Base-by-base conservation (phyloP, 2,329 filamentous ascomycete genomes). In the Acrodontium crateriforme region DNA sequence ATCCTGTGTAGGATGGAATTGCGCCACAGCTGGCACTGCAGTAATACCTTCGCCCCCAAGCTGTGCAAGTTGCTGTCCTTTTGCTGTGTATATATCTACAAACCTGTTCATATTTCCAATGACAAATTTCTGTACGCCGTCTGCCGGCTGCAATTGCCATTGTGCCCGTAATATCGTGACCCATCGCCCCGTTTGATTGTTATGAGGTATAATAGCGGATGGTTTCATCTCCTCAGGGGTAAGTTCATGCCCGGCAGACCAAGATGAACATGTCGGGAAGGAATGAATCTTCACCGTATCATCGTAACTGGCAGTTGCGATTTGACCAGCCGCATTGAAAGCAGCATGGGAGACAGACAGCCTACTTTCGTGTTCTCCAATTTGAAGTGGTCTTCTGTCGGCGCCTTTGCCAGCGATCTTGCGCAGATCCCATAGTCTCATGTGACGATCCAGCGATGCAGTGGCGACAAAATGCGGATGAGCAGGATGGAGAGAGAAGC, bases 161-260 rank as follows among this genome's bases (percentile, higher is more conserved):
- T 93, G 83, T 52, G 89, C 67, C 66, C 91, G 49, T 65, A 78
- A 59, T 43, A 75, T 93, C 0, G 83, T 92, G 0, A 94, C 84
- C 83, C 83, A 94, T 30, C 85, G 68, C 0, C 87, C 89, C 0
- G 85, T 95, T 58, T 98, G 89, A 47, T 93, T 94, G 48, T 98
- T 98, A 47, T 98, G 89, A 8, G 65, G 65, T 1, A 95, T 69
- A 2, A 71, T 60, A 1, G 74, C 67, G 0, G 65, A 59, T 0
- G 87, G 85, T 36, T 71, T 59, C 67, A 93, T 79, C 6, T 70
- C 63, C 9, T 65, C 55, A 1, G 73, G 65, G 0, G 56, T 52
- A 8, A 92, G 52, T 2, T 67, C 31, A 9, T 38, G 28, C 2
- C 47, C 45, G 4, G 39, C 73, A 73, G 61, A 49, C 50, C 58